Percentiles rank a stretch among this genome's conserved stretches.
phyloP scores from a whole-genome alignment of 805 yeast genomes.

The Zygoascus biomembranicola region DNA sequence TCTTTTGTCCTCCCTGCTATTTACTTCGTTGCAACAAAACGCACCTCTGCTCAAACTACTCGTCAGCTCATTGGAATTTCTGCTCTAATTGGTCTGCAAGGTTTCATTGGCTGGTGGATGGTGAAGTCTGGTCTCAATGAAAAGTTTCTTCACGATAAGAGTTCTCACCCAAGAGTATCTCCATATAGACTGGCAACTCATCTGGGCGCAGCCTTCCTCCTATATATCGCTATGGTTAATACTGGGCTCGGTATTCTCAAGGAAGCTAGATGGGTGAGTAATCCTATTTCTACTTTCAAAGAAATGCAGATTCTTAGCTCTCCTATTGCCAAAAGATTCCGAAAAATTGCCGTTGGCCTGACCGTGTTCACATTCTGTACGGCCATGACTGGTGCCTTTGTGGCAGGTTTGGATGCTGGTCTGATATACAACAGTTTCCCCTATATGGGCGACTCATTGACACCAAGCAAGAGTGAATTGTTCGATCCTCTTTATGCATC shows the following conservation, averaged over 20 bases:
- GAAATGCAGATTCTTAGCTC: slow-evolving; percentile 52
- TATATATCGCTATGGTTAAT: slow-evolving; percentile 84
- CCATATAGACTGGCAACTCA: slow-evolving; percentile 93
- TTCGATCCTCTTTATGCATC: slow-evolving; percentile 67
- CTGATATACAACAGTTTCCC: slow-evolving; percentile 94
- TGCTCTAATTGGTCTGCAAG: slow-evolving; percentile 80
- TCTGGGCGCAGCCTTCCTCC: slow-evolving; percentile 81
- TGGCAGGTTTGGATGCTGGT: slow-evolving; percentile 98
- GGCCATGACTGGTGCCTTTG: slow-evolving; percentile 96
- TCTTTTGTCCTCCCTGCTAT: slow-evolving; percentile 77
- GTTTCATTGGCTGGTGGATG: slow-evolving; percentile 99
- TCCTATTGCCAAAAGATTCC: slow-evolving; percentile 50
- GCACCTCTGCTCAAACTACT: slow-evolving; percentile 60
- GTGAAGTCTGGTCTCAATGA: slow-evolving; percentile 90
- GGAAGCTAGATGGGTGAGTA: slow-evolving; percentile 59
- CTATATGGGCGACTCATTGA: slow-evolving; percentile 71
- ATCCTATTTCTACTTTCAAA: slow-evolving; percentile 50
- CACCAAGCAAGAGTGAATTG: slow-evolving; percentile 72
- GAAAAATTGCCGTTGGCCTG: slow-evolving; percentile 47
- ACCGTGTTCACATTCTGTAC: slow-evolving; percentile 71
- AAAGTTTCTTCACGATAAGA: slow-evolving; percentile 65
- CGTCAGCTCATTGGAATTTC: slow-evolving; percentile 64
- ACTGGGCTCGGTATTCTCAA: slow-evolving; percentile 79
- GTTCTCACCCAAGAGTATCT: slow-evolving; percentile 93
- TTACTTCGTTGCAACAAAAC: slow-evolving; percentile 63